These are phyloP conservation scores for Panellus pusillus DNA, from an alignment of 768 basidiomycete genomes.

Conservation along the genomic window DNA sequence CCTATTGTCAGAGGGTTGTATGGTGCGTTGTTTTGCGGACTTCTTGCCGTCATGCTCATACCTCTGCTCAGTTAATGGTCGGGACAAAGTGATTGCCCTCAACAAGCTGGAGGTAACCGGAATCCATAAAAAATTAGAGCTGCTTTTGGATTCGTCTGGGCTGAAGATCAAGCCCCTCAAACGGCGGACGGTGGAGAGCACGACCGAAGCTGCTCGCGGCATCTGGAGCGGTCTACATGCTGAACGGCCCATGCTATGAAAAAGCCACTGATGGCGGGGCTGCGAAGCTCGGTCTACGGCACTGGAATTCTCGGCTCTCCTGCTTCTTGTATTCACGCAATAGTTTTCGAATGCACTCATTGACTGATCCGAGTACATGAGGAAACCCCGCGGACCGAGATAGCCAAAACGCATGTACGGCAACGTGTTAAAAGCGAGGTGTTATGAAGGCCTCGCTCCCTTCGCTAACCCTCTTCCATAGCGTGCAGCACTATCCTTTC, in stretches of 20 bases:
- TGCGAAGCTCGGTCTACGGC: conserved; percentile 16
- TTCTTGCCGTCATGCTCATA: conserved; percentile 21
- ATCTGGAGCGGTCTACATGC: conserved; percentile 91
- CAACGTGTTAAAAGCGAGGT: conserved; percentile 34
- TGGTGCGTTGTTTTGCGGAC: conserved; percentile 43
- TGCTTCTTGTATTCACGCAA: conserved; percentile 32
- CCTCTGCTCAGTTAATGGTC: conserved; percentile 66
- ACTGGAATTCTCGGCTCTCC: conserved; percentile 20
- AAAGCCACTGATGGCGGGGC: conserved; percentile 17
- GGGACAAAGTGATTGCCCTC: conserved; percentile 86
- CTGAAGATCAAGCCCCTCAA: conserved; percentile 82
- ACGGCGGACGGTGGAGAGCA: conserved; percentile 73
- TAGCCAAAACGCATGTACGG: conserved; percentile 16
- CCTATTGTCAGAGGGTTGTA: conserved; percentile 84
- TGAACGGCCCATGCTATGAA: conserved; percentile 55
- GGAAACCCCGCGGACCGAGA: conserved; percentile 31
- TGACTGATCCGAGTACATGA: conserved; percentile 43
- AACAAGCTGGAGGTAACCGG: conserved; percentile 72
- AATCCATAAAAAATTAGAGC: conserved; percentile 75
- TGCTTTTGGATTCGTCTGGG: conserved; percentile 86
- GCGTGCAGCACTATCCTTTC: conserved; percentile 19
- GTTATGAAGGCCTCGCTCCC: conserved; percentile 31
- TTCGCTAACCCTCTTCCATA: conserved; percentile 19
- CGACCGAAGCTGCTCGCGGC: conserved; percentile 78
- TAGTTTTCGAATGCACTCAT: conserved; percentile 26